Evolutionary conservation across 495 filamentous ascomycete species (phyloP).

Genomic region (Podospora fimiseda): DNA sequence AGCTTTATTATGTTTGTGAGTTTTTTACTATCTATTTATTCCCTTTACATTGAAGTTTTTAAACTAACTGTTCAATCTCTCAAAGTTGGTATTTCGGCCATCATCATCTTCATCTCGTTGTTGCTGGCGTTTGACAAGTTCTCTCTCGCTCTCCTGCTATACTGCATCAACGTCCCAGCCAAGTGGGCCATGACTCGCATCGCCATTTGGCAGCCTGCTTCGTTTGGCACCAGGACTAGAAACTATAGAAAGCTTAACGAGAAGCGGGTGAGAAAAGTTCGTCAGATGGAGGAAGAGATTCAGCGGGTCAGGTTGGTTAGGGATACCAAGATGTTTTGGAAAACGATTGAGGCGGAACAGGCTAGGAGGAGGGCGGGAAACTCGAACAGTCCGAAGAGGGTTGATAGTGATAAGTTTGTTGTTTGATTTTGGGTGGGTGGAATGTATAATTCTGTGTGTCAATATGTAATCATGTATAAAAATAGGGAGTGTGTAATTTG

Average conservation of each 20-base stretch:
- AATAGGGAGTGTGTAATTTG: no score
- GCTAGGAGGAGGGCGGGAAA: constrained; percentile 2
- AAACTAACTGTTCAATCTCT: not conserved
- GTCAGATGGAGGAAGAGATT: constrained; percentile 15
- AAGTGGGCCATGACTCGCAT: constrained; percentile 13
- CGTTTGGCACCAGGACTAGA: constrained; percentile 4
- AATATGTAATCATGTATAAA: no score
- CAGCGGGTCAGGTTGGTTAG: constrained; percentile 8
- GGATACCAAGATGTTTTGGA: constrained; percentile 15
- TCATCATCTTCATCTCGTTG: constrained; percentile 14
- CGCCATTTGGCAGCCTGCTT: constrained; percentile 6
- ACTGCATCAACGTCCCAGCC: constrained; percentile 11
- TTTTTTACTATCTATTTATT: no score
- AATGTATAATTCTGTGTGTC: not conserved
- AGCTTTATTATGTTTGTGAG: constrained; percentile 13
- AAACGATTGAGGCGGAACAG: constrained; percentile 12
- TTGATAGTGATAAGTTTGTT: constrained; percentile 9
- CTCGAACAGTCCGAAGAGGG: not conserved
- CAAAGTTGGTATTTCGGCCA: constrained; percentile 6
- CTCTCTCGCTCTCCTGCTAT: constrained; percentile 13
- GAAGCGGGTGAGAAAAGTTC: constrained; percentile 5
- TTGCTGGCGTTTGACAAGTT: constrained; percentile 16
- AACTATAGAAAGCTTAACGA: constrained; percentile 12
- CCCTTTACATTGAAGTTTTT: not conserved
- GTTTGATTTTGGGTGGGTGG: not conserved